Base-by-base conservation (phyloP, 2,329 filamentous ascomycete species). In the Arthrobotrys sphaeroides region DNA sequence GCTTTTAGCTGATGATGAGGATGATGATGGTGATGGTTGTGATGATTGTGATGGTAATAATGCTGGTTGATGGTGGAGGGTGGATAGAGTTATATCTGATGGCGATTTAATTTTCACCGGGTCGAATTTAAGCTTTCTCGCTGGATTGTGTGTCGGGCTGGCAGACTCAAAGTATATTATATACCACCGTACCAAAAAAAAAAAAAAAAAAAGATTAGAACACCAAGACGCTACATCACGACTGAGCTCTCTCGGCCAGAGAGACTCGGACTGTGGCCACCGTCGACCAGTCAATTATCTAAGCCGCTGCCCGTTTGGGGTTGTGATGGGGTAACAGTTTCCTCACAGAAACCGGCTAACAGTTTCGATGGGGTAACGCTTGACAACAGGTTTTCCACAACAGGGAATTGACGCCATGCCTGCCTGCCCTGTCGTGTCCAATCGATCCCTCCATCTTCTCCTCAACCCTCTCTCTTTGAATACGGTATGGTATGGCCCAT, bases 281-380 rank as follows among this genome's bases (percentile, higher is more conserved):
- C 31, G 61, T n/a, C 31, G 5, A 51, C 5, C 18, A 47, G 47
- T 18, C n/a, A 57, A 73, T 73, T 73, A 73, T 73, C 68, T 73
- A 73, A 73, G 59, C 36, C 60, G 49, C 57, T 74, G 53, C 62
- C 69, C 26, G 43, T 53, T 61, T 51, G 16, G 62, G 69, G 53
- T 74, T 74, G 28, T 24, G 69, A 74, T 74, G 69, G 69, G 69
- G 69, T 74, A 74, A 74, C 62, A n/a, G 55, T 67, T 67, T 67
- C 51, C 49, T 67, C 47, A 74, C 61, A 74, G 51, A 67, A 67
- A 67, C 51, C 24, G 47, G 33, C 61, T 36, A 38, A n/a, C 45
- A 47, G 26, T 62, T 62, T 62, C 40, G 33, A 62, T 62, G 40
- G 43, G 40, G 40, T 62, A 62, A 62, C 59, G 18, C 26, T 62